Percentiles rank a stretch among this genome's conserved stretches.
Conservation (phyloP, 192 early-diverging fungal genomes). For the Entomortierella lignicola region DNA sequence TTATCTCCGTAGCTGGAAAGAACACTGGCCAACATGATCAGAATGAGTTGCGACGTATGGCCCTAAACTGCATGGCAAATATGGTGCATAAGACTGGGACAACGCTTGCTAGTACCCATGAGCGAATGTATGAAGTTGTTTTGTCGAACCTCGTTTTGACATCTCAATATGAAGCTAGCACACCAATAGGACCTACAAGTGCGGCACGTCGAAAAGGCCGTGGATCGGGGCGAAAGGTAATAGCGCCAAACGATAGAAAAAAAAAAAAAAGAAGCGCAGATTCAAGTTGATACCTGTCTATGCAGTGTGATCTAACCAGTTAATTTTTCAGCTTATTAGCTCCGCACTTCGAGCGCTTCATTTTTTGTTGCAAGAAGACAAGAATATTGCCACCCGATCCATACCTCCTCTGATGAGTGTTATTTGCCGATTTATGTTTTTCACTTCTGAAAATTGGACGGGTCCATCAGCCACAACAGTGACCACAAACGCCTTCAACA, state of each 20-base stretch:
- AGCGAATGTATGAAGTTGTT: conserved; percentile 62
- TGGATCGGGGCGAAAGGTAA: conserved; percentile 43
- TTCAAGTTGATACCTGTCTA: no score
- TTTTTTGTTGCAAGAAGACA: conserved; percentile 63
- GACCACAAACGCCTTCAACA: not conserved
- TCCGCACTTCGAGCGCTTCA: conserved; percentile 67
- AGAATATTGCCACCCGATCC: conserved; percentile 50
- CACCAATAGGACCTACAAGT: not conserved
- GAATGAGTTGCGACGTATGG: conserved; percentile 66
- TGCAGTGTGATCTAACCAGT: not conserved
- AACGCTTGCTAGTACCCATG: conserved; percentile 59
- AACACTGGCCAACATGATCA: conserved; percentile 24
- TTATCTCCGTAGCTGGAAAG: conserved; percentile 29
- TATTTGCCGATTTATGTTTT: conserved; percentile 63
- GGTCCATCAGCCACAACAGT: not conserved
- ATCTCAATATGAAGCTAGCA: conserved; percentile 7
- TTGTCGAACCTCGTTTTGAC: conserved; percentile 55
- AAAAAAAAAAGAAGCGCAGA: no score
- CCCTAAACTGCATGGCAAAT: conserved; percentile 77
- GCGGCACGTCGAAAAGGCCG: conserved; percentile 14
- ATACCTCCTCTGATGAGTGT: conserved; percentile 60
- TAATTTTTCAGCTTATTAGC: conserved; percentile 56
- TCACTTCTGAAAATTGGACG: conserved; percentile 40
- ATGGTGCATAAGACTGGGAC: conserved; percentile 68
- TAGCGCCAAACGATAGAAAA: not conserved